Conservation (phyloP, 192 early-diverging fungal species). For the Backusella psychrophila region DNA sequence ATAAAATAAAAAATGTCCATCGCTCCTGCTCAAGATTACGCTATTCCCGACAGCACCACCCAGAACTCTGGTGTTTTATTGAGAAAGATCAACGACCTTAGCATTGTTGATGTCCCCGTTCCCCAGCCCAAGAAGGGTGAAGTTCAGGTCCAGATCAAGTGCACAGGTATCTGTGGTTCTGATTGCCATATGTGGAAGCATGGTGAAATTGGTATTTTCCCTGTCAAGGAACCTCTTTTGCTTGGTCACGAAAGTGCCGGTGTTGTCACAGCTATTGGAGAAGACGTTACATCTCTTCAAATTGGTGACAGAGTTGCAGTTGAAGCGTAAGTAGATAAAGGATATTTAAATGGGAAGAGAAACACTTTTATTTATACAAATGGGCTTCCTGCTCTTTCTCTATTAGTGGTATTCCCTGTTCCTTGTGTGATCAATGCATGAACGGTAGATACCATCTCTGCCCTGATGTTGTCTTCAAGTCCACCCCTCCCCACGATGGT, state of each 20-base stretch:
- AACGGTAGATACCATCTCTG: conserved; percentile 36
- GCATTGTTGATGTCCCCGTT: conserved; percentile 24
- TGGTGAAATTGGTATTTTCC: conserved; percentile 34
- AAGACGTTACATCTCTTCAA: conserved; percentile 33
- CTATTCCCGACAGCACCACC: conserved; percentile 16
- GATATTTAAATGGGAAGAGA: neutral
- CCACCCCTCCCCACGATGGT: conserved; percentile 34
- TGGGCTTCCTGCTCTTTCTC: no score
- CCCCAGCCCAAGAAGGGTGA: conserved; percentile 22
- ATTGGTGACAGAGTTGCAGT: conserved; percentile 41
- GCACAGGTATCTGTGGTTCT: conserved; percentile 38
- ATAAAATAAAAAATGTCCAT: neutral
- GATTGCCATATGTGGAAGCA: conserved; percentile 37
- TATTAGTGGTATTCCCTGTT: conserved; percentile 35
- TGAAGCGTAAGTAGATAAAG: conserved; percentile 31
- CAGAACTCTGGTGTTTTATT: conserved; percentile 23
- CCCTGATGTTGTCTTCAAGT: conserved; percentile 35
- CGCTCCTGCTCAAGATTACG: conserved; percentile 1
- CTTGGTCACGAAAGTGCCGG: conserved; percentile 42
- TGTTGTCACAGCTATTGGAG: conserved; percentile 33
- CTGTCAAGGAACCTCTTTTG: conserved; percentile 20
- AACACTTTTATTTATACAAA: neutral
- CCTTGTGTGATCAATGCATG: conserved; percentile 35
- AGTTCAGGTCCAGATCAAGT: conserved; percentile 33
- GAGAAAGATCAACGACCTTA: conserved; percentile 26